Percentiles rank a stretch among this genome's conserved stretches.
phyloP scores from a whole-genome alignment of 2,329 filamentous ascomycete species.

The Aplosporella prunicola region DNA sequence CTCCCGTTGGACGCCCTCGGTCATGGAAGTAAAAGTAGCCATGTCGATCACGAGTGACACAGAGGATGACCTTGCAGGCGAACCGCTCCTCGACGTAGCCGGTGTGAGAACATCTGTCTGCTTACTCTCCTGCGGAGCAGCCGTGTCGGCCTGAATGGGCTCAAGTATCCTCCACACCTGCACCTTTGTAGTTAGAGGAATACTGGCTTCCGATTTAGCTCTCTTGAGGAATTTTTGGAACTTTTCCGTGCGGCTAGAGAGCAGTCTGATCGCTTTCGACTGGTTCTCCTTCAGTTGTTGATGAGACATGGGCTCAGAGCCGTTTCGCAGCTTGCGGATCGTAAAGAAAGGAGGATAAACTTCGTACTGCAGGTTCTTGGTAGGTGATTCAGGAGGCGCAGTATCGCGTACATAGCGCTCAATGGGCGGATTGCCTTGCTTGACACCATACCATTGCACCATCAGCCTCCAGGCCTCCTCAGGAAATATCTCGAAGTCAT shows the following conservation, averaged over 20 bases:
- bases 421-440: slow-evolving; percentile 60
- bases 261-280: slow-evolving; percentile 53
- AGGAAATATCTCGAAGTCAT: slow-evolving; percentile 70
- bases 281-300: slow-evolving; percentile 52
- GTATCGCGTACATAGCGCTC: slow-evolving; percentile 71
- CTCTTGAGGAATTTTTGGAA: slow-evolving; percentile 68
- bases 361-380: slow-evolving; percentile 69
- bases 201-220: slow-evolving; percentile 58
- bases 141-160: slow-evolving; percentile 29
- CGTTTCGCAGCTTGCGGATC: slow-evolving; percentile 65
- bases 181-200: slow-evolving; percentile 63
- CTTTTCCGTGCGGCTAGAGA: slow-evolving; percentile 60
- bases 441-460: slow-evolving; percentile 71
- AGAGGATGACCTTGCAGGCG: slow-evolving; percentile 35
- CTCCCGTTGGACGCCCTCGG: slow-evolving; percentile 55
- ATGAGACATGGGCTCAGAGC: slow-evolving; percentile 43
- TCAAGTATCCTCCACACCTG: slow-evolving; percentile 61
- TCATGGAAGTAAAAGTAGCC: slow-evolving; percentile 52
- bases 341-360: slow-evolving; percentile 76
- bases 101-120: slow-evolving; percentile 33
- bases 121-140: slow-evolving; percentile 16
- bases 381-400: slow-evolving; percentile 40
- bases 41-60: slow-evolving; percentile 51
- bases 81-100: slow-evolving; percentile 35
- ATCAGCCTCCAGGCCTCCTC: slow-evolving; percentile 74